Conservation (phyloP, 306 rosid species). For the Erythrophleum fordii region DNA sequence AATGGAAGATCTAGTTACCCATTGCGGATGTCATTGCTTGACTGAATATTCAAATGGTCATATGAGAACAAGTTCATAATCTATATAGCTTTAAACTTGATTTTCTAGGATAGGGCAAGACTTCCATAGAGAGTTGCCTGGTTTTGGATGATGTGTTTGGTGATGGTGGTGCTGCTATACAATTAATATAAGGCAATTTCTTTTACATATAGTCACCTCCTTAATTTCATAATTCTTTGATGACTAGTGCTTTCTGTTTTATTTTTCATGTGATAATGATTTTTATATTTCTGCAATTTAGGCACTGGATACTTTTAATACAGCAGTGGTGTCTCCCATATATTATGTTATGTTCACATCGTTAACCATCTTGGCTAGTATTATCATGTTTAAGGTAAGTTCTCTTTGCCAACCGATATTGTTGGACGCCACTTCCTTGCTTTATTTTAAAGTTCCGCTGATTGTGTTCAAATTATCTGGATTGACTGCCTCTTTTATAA, state of each 20-base stretch:
- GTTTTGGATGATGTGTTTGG: conserved; percentile 3
- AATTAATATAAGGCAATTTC: conserved; percentile 12
- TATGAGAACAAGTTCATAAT: conserved; percentile 19
- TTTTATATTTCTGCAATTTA: conserved; percentile 48
- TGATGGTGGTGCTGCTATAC: background rate
- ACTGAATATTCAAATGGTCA: conserved; percentile 8
- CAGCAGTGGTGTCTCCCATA: conserved; percentile 99
- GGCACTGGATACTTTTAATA: conserved; percentile 99
- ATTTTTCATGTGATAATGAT: conserved; percentile 24
- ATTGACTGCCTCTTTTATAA: conserved; percentile 21
- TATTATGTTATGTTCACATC: conserved; percentile 99
- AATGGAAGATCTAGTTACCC: conserved; percentile 28
- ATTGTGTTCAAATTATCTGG: conserved; percentile 4
- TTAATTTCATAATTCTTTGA: background rate
- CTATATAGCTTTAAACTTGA: conserved; percentile 20
- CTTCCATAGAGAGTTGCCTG: conserved; percentile 1
- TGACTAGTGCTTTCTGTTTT: conserved; percentile 22
- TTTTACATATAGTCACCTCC: background rate
- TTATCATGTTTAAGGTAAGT: conserved; percentile 96
- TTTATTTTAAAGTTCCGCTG: conserved; percentile 3
- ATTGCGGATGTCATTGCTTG: background rate
- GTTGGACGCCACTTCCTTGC: background rate
- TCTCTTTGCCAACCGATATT: conserved; percentile 30
- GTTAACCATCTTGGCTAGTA: conserved; percentile 93
- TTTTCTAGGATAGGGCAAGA: conserved; percentile 21